Evolutionary conservation across 148 eudicot species (phyloP).

Genomic region (Rhododendron williamsianum): DNA sequence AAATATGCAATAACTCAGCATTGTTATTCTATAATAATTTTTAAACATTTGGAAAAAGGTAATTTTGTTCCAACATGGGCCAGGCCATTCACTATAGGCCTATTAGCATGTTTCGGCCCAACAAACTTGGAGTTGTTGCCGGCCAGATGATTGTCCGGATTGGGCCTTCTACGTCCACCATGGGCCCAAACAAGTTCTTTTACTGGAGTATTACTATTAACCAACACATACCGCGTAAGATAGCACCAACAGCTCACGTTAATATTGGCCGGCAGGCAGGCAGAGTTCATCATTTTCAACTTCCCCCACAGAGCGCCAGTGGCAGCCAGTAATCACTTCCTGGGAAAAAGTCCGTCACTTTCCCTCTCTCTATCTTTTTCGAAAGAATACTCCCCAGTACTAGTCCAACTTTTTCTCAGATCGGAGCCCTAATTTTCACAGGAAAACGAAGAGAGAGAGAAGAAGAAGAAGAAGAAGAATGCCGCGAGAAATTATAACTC

Average conservation of each 20-base stretch:
- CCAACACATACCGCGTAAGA: neutral
- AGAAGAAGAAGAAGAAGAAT: slow-evolving; percentile 24
- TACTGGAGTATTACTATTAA: neutral
- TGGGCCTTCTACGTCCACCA: neutral
- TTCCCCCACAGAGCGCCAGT: neutral
- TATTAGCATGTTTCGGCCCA: neutral
- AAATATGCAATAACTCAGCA: neutral
- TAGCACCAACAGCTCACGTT: neutral
- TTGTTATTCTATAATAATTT: neutral
- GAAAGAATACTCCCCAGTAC: slow-evolving; percentile 20
- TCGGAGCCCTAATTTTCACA: slow-evolving; percentile 22
- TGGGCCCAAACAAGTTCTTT: neutral
- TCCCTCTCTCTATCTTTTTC: slow-evolving; percentile 20
- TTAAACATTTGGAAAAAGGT: neutral
- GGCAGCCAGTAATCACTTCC: neutral
- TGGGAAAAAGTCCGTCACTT: neutral
- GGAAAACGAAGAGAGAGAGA: neutral
- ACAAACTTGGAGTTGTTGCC: too few species aligned
- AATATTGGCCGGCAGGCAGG: neutral
- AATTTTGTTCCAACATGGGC: neutral
- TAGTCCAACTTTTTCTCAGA: slow-evolving; percentile 27
- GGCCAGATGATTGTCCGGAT: neutral
- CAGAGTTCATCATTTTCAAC: neutral
- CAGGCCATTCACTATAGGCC: neutral
- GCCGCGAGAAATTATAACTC: slow-evolving; percentile 89